These are phyloP conservation scores for Cenchrus americanus DNA, from an alignment of 176 grass and related monocot species.

Conservation along the genomic window DNA sequence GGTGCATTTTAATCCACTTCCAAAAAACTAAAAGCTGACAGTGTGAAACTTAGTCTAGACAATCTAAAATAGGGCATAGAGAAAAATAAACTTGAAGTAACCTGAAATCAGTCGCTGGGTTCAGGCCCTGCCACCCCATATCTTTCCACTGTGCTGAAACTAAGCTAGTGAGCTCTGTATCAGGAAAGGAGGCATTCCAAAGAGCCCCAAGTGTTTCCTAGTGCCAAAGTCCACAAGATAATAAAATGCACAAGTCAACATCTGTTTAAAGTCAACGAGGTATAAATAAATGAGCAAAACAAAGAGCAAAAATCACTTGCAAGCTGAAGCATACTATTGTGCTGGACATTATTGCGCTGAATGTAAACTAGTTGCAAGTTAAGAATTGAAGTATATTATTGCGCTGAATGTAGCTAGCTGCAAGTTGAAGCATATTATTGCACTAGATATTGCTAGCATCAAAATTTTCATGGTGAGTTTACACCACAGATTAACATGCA, in stretches of 20 bases:
- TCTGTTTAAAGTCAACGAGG: not conserved
- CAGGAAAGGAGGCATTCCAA: constrained; percentile 76
- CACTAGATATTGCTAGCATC: not conserved
- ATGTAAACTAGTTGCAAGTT: not conserved
- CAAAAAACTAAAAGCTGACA: not conserved
- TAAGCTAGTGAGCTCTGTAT: constrained; percentile 65
- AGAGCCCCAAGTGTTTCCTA: constrained; percentile 84
- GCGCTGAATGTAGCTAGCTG: not conserved
- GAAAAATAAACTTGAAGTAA: constrained; percentile 20
- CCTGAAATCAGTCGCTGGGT: constrained; percentile 96
- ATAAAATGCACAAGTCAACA: not conserved
- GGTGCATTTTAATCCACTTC: not conserved
- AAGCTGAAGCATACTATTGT: not conserved
- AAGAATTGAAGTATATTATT: not conserved
- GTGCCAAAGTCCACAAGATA: constrained; percentile 27
- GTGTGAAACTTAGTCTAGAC: not conserved
- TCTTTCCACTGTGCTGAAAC: constrained; percentile 96
- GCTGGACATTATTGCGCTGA: not conserved
- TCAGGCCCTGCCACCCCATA: constrained; percentile 88
- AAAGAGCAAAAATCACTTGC: not conserved
- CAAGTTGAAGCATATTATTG: not conserved
- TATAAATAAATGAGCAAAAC: not conserved
- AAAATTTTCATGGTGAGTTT: not conserved
- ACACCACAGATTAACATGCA: not conserved
- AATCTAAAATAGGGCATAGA: not conserved